A percentile compares a stretch with the other conserved stretches of the same genome.
phyloP scores from a whole-genome alignment of 129 eudicot species.

The Centella asiatica region DNA sequence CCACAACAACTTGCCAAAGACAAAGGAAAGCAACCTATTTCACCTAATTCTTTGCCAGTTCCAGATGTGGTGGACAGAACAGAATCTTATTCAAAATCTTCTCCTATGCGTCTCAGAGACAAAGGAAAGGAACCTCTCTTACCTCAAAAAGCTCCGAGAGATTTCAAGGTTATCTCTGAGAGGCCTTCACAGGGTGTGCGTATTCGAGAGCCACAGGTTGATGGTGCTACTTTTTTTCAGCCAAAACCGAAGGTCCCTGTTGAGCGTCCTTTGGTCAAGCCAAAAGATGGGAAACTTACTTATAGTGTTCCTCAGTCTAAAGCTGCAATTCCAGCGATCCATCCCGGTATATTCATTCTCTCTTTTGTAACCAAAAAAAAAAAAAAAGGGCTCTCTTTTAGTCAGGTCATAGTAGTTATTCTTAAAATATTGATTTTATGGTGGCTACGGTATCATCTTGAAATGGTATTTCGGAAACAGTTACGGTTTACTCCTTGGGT shows the following conservation, averaged over 20 bases:
- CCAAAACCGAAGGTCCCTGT: conserved; percentile 24
- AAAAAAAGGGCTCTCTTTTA: too few species aligned
- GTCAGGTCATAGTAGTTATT: not conserved
- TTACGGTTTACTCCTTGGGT: too few species aligned
- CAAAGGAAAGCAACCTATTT: conserved; percentile 56
- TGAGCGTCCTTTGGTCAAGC: conserved; percentile 29
- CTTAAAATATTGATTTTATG: not conserved
- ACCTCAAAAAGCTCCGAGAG: conserved; percentile 29
- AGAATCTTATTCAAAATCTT: conserved; percentile 24
- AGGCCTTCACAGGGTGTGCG: conserved; percentile 37
- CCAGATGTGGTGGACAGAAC: not conserved
- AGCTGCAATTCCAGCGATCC: conserved; percentile 33
- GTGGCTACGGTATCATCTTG: not conserved
- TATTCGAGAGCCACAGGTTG: conserved; percentile 29
- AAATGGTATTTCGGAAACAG: not conserved
- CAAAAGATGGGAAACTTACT: conserved; percentile 57
- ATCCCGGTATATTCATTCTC: conserved; percentile 31
- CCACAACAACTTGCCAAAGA: conserved; percentile 30
- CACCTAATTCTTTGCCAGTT: conserved; percentile 15
- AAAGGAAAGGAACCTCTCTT: conserved; percentile 55
- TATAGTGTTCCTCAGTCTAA: conserved; percentile 23
- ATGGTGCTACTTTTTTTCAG: conserved; percentile 19
- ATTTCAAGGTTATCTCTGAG: conserved; percentile 28
- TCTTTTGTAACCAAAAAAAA: too few species aligned
- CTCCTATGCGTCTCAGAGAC: conserved; percentile 26